phyloP scores from a whole-genome alignment of 202 grass and related monocot genomes.

The Panicum virgatum region DNA sequence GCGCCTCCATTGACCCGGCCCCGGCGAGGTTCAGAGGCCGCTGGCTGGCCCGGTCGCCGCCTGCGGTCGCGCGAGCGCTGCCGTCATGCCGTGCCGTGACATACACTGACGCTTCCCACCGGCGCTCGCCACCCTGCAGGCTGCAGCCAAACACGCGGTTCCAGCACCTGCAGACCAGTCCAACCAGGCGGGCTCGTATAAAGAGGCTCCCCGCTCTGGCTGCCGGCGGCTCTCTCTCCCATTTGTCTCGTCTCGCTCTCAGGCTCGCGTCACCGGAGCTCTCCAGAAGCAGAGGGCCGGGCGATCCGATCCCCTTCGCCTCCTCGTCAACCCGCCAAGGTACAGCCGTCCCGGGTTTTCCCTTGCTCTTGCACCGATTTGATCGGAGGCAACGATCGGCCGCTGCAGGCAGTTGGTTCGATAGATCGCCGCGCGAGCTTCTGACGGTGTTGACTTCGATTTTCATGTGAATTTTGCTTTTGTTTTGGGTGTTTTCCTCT shows the following conservation, averaged over 20 bases:
- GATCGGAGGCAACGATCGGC: background rate
- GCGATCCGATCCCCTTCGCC: constrained; percentile 18
- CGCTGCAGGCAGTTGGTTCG: background rate
- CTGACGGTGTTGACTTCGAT: background rate
- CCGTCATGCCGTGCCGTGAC: constrained; percentile 40
- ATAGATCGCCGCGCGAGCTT: constrained; percentile 10
- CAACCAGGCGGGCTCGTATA: constrained; percentile 38
- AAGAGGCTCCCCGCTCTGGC: background rate
- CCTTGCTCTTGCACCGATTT: background rate
- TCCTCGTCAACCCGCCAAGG: constrained; percentile 24
- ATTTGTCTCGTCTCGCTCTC: constrained; percentile 42
- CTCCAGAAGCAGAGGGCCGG: constrained; percentile 23
- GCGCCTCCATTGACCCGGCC: constrained; percentile 18
- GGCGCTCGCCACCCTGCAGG: background rate
- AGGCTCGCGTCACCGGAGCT: constrained; percentile 46
- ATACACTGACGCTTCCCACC: constrained; percentile 16
- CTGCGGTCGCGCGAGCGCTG: constrained; percentile 9
- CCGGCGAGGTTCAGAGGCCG: background rate
- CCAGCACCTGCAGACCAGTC: constrained; percentile 23
- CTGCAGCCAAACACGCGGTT: background rate
- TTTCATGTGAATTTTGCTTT: constrained; percentile 5
- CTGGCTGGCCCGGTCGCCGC: constrained; percentile 26
- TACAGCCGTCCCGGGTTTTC: background rate
- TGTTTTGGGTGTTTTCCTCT: background rate
- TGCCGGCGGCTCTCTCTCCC: constrained; percentile 20